Evolutionary conservation across 345 rosid species (phyloP), one percentile per base, ranked within the genome.

Genomic region (Sonneratia caseolaris): DNA sequence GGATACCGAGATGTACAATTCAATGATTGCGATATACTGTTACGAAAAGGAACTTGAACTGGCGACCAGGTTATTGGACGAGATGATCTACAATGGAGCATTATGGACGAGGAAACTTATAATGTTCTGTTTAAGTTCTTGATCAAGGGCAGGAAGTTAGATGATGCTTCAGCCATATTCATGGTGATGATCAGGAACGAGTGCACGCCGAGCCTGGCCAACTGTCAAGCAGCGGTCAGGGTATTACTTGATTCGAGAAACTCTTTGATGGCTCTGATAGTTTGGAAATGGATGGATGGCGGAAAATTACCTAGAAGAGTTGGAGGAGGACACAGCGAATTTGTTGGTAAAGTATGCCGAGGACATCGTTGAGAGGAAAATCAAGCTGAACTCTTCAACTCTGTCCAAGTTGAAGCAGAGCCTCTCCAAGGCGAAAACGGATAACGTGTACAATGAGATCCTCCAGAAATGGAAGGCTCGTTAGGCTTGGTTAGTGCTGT

Each of bases 221-320:
- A 81, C 68, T 88, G 89, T 61, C 47, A 38, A 15, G 75, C 69
- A 0, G 89, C 86, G 0, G 73, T 86, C 38, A 82, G 78, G 81
- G 53, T 71, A 53, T 83, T 40, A 70, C 6, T 86, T 64, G 79
- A 81, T 59, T 51, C 71, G 5, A 67, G 79, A 16, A 83, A 88
- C 12, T 82, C 87, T 24, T 75, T 77, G 68, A 66, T 76, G 69
- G 89, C 90, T 62, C 69, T 75, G 10, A 83, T 76, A 64, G 69
- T 85, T 48, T 88, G 93, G 93, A 83, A 77, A 75, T 83, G 81
- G 80, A 75, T 83, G 81, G 80, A 85, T 83, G 86, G 61, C 73
- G 18, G 81, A 82, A n/a, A 77, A 73, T 76, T 71, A 88, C 75
- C 55, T 73, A 37, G 73, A 79, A 13, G 83, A 77, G 64, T 70